phyloP scores from a whole-genome alignment of 2,329 filamentous ascomycete genomes.

The Pestalotiopsis sp. region DNA sequence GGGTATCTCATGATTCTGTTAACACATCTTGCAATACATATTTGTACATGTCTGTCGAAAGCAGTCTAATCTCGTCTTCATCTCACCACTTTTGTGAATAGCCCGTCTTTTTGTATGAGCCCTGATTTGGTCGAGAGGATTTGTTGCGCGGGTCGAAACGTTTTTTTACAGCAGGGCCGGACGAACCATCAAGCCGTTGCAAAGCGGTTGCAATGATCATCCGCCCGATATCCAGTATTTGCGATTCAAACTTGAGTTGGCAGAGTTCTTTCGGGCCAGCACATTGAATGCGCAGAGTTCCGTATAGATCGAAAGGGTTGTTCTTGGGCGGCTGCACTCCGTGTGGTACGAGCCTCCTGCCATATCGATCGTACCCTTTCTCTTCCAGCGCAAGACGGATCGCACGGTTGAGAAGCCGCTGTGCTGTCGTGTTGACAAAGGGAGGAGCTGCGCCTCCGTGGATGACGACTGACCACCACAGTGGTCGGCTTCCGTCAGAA shows the following conservation, averaged over 20 bases:
- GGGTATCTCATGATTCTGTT: neutral
- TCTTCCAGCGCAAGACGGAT: conserved; percentile 27
- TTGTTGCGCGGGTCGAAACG: too few species aligned
- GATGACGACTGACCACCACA: conserved; percentile 24
- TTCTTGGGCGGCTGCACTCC: conserved; percentile 2
- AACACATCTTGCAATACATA: neutral
- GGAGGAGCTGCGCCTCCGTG: conserved; percentile 5
- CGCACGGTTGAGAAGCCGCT: conserved; percentile 24
- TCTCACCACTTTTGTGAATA: too few species aligned
- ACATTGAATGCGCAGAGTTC: conserved; percentile 23
- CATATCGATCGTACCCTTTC: conserved; percentile 29
- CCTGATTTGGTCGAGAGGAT: too few species aligned
- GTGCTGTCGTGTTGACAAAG: conserved; percentile 22
- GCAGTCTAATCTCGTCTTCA: too few species aligned
- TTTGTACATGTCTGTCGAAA: too few species aligned
- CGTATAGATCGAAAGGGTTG: conserved; percentile 20
- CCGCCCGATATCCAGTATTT: neutral
- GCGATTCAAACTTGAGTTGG: neutral
- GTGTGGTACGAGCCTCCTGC: conserved; percentile 18
- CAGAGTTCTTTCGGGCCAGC: conserved; percentile 14
- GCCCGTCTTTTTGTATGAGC: too few species aligned
- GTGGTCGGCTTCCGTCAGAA: conserved; percentile 25
- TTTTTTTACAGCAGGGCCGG: too few species aligned
- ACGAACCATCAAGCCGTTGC: neutral
- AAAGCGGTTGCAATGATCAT: neutral